Evolutionary conservation across 2,329 filamentous ascomycete genomes (phyloP), one percentile per base, ranked within the genome.

Genomic region (Aspergillus quadricinctus): DNA sequence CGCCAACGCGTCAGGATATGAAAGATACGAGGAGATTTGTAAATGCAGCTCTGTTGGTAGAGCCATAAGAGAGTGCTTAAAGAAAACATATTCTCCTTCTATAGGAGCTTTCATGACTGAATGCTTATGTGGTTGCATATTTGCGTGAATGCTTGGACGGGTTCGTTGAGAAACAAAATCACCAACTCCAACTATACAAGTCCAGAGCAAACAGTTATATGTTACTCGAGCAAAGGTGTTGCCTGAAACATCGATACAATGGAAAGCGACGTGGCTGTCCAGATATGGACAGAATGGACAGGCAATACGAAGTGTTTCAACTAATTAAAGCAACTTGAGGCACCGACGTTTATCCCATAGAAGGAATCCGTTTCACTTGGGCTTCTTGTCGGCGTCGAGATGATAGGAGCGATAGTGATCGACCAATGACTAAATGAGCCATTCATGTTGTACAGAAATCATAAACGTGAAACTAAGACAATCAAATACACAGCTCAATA

Each of bases 1-100:
- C 0, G 86, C 87, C 1, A 90, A 78, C 0, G 88, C 87, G 59
- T 90, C 87, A 0, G 88, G 88, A 59, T 90, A 90, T 31, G 81
- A 81, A 57, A 90, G 82, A 53, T 83, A 76, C 10, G 77, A 68
- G 31, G 82, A 76, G 54, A 90, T 85, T 50, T 83, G 78, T 1
- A 87, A 69, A 62, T 89, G 87, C n/a, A 90, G 77, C 64, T 90
- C 88, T 0, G 83, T 77, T 1, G 88, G 88, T 2, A 90, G 75
- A 17, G 73, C 70, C 68, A 79, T 75, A 35, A 87, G 66, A n/a
- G 65, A 66, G 11, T 57, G 48, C 6, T 25, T 45, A 50, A 45
- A 41, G 8, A 9, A 49, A 23, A 25, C 19, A 14, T 46, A 23
- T 46, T 46, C 19, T 17, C 23, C 11, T 46, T 27, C 43, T 2